Conservation (phyloP, 441 rosid species). For the Manihot esculenta region DNA sequence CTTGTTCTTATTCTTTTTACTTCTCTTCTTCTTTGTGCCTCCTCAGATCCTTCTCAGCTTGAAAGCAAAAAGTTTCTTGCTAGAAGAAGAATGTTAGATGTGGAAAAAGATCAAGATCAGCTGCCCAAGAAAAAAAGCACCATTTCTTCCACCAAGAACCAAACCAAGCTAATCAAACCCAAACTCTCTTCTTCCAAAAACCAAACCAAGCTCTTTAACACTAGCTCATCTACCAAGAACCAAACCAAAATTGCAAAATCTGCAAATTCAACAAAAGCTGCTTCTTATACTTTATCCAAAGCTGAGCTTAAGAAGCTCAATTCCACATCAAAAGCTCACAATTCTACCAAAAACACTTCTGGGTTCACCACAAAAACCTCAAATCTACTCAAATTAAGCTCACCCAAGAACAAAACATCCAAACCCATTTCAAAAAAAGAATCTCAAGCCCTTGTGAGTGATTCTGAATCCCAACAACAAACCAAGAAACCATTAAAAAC, state of each 20-base stretch:
- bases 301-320: conserved; percentile 45
- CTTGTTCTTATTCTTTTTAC: conserved; percentile 40
- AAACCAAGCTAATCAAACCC: conserved; percentile 43
- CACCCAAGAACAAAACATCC: conserved; percentile 63
- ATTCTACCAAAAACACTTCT: conserved; percentile 39
- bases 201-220: conserved; percentile 50
- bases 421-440: conserved; percentile 35
- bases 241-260: conserved; percentile 43
- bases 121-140: conserved; percentile 46
- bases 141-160: conserved; percentile 11
- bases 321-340: conserved; percentile 40
- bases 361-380: conserved; percentile 36
- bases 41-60: conserved; percentile 37
- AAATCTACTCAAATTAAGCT: conserved; percentile 56
- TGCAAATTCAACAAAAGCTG: conserved; percentile 47
- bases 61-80: conserved; percentile 33
- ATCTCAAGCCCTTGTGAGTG: conserved; percentile 14
- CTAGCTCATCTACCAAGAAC: conserved; percentile 35
- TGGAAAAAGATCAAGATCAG: conserved; percentile 32
- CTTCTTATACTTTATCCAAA: conserved; percentile 21
- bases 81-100: conserved; percentile 40
- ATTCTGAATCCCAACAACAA: conserved; percentile 21
- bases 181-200: conserved; percentile 37
- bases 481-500: conserved; percentile 14
- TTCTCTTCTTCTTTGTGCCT: conserved; percentile 30